Conservation (phyloP, 305 asterid species). For the Solanum aculeatissimum region DNA sequence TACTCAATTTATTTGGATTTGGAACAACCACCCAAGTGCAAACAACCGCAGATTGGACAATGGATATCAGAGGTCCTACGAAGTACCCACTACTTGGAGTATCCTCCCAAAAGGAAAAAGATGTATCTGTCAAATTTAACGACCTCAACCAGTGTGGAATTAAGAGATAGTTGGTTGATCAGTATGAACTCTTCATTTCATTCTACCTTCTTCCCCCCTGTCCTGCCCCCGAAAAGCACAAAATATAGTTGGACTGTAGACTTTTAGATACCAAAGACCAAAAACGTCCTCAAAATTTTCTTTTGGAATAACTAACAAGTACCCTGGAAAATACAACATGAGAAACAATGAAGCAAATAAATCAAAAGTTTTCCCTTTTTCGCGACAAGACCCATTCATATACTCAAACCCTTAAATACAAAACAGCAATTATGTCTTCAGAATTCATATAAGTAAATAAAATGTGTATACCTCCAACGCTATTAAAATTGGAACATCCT, state of each 20-base stretch:
- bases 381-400: background rate
- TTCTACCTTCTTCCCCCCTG: background rate
- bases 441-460: background rate
- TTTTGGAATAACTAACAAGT: background rate
- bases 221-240: background rate
- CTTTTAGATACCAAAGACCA: background rate
- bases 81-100: background rate
- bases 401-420: background rate
- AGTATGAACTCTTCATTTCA: background rate
- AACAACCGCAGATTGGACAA: background rate
- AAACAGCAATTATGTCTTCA: background rate
- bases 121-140: background rate
- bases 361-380: background rate
- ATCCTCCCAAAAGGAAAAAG: background rate
- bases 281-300: background rate
- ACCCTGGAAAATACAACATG: background rate
- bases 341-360: background rate
- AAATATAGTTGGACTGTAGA: background rate
- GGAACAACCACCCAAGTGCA: background rate
- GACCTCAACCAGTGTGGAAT: background rate
- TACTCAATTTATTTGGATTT: background rate
- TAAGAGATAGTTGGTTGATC: background rate
- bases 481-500: constrained; percentile 92
- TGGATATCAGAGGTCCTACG: background rate
- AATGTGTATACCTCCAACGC: constrained; percentile 64